These are phyloP conservation scores for Begonia masoniana DNA, from an alignment of 306 rosid genomes.

Conservation along the genomic window DNA sequence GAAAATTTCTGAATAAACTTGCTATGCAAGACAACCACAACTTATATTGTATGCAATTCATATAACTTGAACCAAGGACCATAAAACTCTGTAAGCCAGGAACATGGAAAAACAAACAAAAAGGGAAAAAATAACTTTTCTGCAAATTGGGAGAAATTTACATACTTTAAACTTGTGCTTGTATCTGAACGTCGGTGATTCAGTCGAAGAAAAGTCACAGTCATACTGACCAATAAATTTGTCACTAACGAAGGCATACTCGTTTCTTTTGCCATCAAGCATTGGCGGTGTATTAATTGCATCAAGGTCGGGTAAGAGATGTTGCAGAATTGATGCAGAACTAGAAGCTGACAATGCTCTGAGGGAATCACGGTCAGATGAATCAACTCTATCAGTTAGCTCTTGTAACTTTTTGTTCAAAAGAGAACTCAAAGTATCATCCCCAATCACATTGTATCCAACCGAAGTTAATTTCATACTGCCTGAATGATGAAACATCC, in stretches of 20 bases:
- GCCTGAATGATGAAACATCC: slow-evolving; percentile 40
- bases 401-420: slow-evolving; percentile 84
- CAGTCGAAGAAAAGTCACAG: slow-evolving; percentile 35
- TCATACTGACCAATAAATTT: slow-evolving; percentile 17
- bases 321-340: slow-evolving; percentile 21
- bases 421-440: slow-evolving; percentile 76
- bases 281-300: slow-evolving; percentile 15
- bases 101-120: no score
- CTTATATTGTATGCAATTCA: no score
- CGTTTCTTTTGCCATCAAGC: slow-evolving; percentile 35
- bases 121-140: no score
- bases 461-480: slow-evolving; percentile 41
- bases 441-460: slow-evolving; percentile 60
- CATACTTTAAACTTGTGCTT: slow-evolving; percentile 55
- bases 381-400: slow-evolving; percentile 37
- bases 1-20: no score
- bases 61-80: no score
- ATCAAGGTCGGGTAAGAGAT: slow-evolving; percentile 19
- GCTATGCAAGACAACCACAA: no score
- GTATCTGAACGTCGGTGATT: slow-evolving; percentile 27
- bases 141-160: slow-evolving; percentile 5
- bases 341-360: slow-evolving; percentile 32
- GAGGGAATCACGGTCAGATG: slow-evolving; percentile 25
- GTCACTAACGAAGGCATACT: slow-evolving; percentile 16
- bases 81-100: no score